Base-by-base conservation (phyloP, 73 alveolate species). In the Stentor coeruleus region DNA sequence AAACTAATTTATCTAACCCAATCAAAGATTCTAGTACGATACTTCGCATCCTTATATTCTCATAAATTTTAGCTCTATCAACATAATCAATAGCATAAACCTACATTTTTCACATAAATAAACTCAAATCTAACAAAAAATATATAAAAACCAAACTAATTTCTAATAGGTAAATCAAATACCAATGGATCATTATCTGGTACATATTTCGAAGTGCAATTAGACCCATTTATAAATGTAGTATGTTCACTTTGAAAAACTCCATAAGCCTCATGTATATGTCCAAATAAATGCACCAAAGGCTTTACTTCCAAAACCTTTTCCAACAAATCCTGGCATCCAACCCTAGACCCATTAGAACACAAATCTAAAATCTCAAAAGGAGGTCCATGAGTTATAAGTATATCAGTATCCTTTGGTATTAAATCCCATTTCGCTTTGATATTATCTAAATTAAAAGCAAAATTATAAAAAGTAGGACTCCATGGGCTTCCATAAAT, bases 381-480 rank as follows among this genome's bases (percentile, higher is more conserved):
- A 31, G 92, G 83, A 3, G 92, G 92, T 4, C 89, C 89, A 86
- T 86, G 92, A 2, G 92, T 86, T 14, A 86, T 72, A 38, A 86
- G 38, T 28, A 86, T 86, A 31, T 86, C 88, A 1, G 90, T 85
- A 39, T 88, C 75, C 3, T 28, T 14, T 11, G 86, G 88, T 6
- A 88, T 86, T 75, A 49, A 39, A 28, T 26, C 59, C 90, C 90
- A 88, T 35, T 49, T 77, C 35, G 59, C 35, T 35, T 76, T 26
- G 3, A 35, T 3, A 35, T 84, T 76, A 26, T 73, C 39, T 3
- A 66, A 77, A 35, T 58, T 74, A 35, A 26, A n/a, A n/a, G n/a
- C n/a, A n/a, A n/a, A n/a, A n/a, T n/a, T n/a, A n/a, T n/a, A n/a
- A n/a, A n/a, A n/a, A n/a, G n/a, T n/a, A n/a, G n/a, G n/a, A n/a